Conservation (phyloP, 1,284 basidiomycete species). For the Papiliotrema laurentii region DNA sequence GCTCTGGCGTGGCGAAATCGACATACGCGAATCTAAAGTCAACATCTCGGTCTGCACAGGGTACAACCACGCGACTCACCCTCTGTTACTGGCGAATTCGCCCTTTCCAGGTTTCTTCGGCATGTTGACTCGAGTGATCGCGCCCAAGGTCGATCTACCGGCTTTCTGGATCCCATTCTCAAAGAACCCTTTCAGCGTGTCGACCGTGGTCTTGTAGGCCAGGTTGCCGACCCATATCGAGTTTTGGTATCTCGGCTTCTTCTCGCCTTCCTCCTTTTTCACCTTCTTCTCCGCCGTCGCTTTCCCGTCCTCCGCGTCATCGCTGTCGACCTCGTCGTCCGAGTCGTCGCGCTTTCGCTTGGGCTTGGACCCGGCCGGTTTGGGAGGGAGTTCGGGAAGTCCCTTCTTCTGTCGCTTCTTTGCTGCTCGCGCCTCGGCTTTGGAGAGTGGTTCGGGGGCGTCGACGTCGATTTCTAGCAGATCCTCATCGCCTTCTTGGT, state of each 20-base stretch:
- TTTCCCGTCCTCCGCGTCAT: constrained; percentile 62
- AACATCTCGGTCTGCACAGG: not conserved
- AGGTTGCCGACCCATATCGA: constrained; percentile 96
- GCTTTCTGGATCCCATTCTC: constrained; percentile 55
- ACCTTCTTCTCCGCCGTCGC: constrained; percentile 52
- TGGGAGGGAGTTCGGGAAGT: constrained; percentile 13
- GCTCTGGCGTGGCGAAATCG: constrained; percentile 77
- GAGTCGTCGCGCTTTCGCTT: constrained; percentile 41
- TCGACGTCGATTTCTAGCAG: constrained; percentile 45
- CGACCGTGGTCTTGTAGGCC: constrained; percentile 79
- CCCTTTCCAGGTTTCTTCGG: constrained; percentile 48
- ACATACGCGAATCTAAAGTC: constrained; percentile 83
- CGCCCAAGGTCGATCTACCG: constrained; percentile 30
- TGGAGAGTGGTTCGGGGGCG: constrained; percentile 45
- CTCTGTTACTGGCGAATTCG: constrained; percentile 51
- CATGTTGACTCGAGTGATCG: constrained; percentile 54
- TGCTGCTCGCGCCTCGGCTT: constrained; percentile 44
- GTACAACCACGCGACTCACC: constrained; percentile 37
- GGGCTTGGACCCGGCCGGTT: constrained; percentile 15
- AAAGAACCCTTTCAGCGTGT: constrained; percentile 67
- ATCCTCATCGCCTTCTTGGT: constrained; percentile 21
- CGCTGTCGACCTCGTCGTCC: constrained; percentile 7
- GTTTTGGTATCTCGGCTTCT: constrained; percentile 59
- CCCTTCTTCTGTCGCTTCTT: constrained; percentile 40
- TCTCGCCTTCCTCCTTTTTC: constrained; percentile 62